Percentiles rank a stretch among this genome's conserved stretches.
These are phyloP conservation scores for Vitis amurensis DNA, from an alignment of 164 flowering plant genomes.

Conservation along the genomic window DNA sequence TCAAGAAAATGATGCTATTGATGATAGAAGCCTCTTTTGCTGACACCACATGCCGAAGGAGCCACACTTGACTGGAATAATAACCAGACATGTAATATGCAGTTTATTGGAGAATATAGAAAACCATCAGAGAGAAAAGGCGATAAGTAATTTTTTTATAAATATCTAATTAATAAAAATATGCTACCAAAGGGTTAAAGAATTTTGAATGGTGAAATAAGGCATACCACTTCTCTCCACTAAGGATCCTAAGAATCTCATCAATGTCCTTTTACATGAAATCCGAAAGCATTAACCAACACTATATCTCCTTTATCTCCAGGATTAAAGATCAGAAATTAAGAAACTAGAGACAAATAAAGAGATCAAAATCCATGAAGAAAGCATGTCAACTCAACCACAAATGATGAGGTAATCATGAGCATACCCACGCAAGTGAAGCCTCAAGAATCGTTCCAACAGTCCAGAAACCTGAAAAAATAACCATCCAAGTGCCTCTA, in stretches of 20 bases:
- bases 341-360: background rate
- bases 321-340: background rate
- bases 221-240: background rate
- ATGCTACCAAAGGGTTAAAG: too few relatives aligned
- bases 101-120: too few relatives aligned
- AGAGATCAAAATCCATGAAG: background rate
- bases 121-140: too few relatives aligned
- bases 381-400: too few relatives aligned
- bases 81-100: too few relatives aligned
- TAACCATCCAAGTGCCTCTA: constrained; percentile 85
- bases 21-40: too few relatives aligned
- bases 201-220: too few relatives aligned
- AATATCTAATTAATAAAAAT: too few relatives aligned
- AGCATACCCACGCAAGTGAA: constrained; percentile 74
- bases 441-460: constrained; percentile 79
- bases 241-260: background rate
- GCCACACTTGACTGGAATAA: too few relatives aligned
- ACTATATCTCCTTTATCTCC: background rate
- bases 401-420: constrained; percentile 3
- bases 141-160: too few relatives aligned
- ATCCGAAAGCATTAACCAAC: background rate
- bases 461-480: constrained; percentile 79
- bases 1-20: too few relatives aligned
- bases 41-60: too few relatives aligned
- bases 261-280: background rate